These are phyloP conservation scores for Baorangia bicolor DNA, from an alignment of 768 basidiomycete genomes.

Conservation along the genomic window DNA sequence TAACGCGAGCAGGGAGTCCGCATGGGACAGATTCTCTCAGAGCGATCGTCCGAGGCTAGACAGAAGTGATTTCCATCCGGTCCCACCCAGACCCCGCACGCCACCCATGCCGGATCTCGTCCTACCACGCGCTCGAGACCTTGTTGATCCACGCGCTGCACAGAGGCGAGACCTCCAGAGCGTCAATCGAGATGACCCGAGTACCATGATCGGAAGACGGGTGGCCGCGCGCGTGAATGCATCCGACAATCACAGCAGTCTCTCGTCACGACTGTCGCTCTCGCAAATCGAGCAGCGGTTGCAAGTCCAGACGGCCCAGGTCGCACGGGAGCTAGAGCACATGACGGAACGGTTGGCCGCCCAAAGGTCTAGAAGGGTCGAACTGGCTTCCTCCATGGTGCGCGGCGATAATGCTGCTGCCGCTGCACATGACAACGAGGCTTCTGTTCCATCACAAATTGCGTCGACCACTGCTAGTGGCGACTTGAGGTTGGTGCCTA, in stretches of 20 bases:
- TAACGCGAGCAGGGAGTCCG: constrained; percentile 14
- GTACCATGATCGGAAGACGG: constrained; percentile 36
- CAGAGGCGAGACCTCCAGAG: constrained; percentile 24
- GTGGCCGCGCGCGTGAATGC: constrained; percentile 32
- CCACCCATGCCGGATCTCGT: constrained; percentile 32
- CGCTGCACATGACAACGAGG: background rate
- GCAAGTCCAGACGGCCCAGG: constrained; percentile 31
- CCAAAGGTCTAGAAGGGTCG: constrained; percentile 24
- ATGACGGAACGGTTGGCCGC: constrained; percentile 30
- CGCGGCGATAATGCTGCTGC: constrained; percentile 4
- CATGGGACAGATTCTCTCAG: constrained; percentile 24
- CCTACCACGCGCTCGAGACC: constrained; percentile 18
- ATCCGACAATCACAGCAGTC: constrained; percentile 17
- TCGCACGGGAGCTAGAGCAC: constrained; percentile 33
- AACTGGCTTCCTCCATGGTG: constrained; percentile 14
- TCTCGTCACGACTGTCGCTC: constrained; percentile 20
- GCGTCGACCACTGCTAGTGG: background rate
- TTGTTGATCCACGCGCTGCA: constrained; percentile 12
- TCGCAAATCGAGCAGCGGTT: constrained; percentile 30
- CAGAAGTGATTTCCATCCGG: constrained; percentile 15
- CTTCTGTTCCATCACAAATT: background rate
- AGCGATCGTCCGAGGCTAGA: constrained; percentile 12
- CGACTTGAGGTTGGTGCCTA: constrained; percentile 3
- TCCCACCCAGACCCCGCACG: constrained; percentile 24
- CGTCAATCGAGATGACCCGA: constrained; percentile 28